Percentiles rank a stretch among this genome's conserved stretches.
phyloP scores from a whole-genome alignment of 257 asterid species.

The Salvia rosmarinus region DNA sequence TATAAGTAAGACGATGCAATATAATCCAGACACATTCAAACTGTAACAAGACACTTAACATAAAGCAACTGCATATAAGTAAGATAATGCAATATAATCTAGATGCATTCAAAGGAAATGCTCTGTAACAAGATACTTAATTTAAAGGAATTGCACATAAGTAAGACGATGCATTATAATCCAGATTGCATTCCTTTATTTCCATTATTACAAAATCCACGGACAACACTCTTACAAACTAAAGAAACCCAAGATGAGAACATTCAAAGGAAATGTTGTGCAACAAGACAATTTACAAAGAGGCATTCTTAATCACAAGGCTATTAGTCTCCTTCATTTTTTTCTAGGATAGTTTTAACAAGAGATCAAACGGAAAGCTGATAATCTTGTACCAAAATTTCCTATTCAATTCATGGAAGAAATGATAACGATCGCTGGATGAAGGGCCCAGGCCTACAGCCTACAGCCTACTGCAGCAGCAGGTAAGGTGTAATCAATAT shows the following conservation, averaged over 20 bases:
- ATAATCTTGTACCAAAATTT: background rate
- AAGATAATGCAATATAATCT: background rate
- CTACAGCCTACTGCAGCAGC: slow-evolving; percentile 17
- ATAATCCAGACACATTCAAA: no score
- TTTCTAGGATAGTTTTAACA: slow-evolving; percentile 7
- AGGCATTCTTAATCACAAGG: slow-evolving; percentile 3
- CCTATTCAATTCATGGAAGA: background rate
- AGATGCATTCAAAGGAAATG: background rate
- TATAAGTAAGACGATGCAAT: no score
- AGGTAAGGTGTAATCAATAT: slow-evolving; percentile 24
- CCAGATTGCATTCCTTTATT: no score
- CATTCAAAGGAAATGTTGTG: slow-evolving; percentile 5
- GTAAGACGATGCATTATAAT: no score
- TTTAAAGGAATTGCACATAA: background rate
- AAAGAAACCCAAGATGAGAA: no score
- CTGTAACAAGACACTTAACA: no score
- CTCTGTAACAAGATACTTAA: background rate
- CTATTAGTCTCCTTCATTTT: background rate
- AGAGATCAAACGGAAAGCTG: background rate
- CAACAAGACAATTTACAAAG: background rate
- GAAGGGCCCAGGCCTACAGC: slow-evolving; percentile 8
- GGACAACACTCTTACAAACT: no score
- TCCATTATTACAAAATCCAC: background rate
- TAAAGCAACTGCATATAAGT: background rate
- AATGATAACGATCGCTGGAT: slow-evolving; percentile 14